Percentiles rank a stretch among this genome's conserved stretches.
phyloP scores from a whole-genome alignment of 768 basidiomycete genomes.

The Cyclocybe cylindracea region DNA sequence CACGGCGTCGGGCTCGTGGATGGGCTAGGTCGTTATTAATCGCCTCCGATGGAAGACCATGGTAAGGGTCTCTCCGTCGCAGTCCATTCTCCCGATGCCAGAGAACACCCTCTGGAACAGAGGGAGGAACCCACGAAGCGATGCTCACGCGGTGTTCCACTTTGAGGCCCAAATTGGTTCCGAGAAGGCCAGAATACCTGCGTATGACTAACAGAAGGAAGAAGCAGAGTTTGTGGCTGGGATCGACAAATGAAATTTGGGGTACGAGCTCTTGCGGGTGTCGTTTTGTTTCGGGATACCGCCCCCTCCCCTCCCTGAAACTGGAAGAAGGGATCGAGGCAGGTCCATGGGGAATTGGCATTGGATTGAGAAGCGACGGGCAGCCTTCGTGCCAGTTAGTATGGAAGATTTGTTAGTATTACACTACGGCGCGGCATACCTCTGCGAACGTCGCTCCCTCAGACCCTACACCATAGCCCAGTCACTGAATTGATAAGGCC shows the following conservation, averaged over 20 bases:
- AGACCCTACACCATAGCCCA: no score
- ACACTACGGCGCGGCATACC: no score
- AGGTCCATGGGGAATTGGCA: no score
- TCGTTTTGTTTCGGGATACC: no score
- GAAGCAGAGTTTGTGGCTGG: not conserved
- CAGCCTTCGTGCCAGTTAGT: no score
- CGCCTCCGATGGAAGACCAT: not conserved
- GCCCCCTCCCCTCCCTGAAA: no score
- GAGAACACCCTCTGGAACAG: not conserved
- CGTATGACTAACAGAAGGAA: not conserved
- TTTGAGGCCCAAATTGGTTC: not conserved
- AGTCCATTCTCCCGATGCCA: conserved; percentile 5
- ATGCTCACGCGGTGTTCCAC: not conserved
- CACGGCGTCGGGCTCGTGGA: no score
- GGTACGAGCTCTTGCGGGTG: not conserved
- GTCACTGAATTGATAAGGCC: not conserved
- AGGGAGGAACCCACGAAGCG: not conserved
- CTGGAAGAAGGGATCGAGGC: no score
- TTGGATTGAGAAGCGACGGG: no score
- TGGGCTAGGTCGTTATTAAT: no score
- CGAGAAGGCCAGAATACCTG: not conserved
- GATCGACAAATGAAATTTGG: not conserved
- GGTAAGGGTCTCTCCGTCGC: conserved; percentile 1
- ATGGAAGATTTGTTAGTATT: no score
- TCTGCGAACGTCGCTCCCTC: no score